Evolutionary conservation across 805 yeast genomes (phyloP).

Genomic region (Ogataea paradorogensis): DNA sequence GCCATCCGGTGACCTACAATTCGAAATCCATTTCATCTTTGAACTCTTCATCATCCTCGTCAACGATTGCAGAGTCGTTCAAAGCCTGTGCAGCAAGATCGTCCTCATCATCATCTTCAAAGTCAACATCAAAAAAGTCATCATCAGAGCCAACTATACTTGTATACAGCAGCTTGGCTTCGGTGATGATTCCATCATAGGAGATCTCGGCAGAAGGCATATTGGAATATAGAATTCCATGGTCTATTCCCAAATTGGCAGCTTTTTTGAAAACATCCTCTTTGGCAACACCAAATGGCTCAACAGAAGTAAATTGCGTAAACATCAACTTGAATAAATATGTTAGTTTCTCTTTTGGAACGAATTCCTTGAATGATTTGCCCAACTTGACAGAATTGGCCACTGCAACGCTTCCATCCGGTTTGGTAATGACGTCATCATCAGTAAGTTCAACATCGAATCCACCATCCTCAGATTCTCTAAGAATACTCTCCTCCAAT

Average conservation of each 20-base stretch:
- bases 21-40: constrained; percentile 40
- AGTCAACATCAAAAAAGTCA: constrained; percentile 94
- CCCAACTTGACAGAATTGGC: constrained; percentile 84
- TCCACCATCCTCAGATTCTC: constrained; percentile 68
- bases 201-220: constrained; percentile 85
- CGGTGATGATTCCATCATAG: constrained; percentile 86
- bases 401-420: constrained; percentile 60
- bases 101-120: constrained; percentile 86
- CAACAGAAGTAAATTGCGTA: constrained; percentile 55
- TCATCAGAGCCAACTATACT: constrained; percentile 89
- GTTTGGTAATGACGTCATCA: constrained; percentile 49
- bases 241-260: constrained; percentile 35
- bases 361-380: constrained; percentile 77
- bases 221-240: constrained; percentile 45
- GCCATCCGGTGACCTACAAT: constrained; percentile 15
- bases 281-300: constrained; percentile 52
- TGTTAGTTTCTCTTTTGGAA: constrained; percentile 70
- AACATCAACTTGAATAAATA: constrained; percentile 60
- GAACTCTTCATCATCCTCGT: constrained; percentile 35
- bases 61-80: constrained; percentile 36
- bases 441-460: constrained; percentile 51
- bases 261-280: constrained; percentile 39
- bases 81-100: constrained; percentile 7
- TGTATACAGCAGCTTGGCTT: constrained; percentile 71
- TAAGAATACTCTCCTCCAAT: constrained; percentile 73